A percentile compares a stretch with the other conserved stretches of the same genome.
phyloP scores from a whole-genome alignment of 345 rosid species.

The Combretum micranthum region DNA sequence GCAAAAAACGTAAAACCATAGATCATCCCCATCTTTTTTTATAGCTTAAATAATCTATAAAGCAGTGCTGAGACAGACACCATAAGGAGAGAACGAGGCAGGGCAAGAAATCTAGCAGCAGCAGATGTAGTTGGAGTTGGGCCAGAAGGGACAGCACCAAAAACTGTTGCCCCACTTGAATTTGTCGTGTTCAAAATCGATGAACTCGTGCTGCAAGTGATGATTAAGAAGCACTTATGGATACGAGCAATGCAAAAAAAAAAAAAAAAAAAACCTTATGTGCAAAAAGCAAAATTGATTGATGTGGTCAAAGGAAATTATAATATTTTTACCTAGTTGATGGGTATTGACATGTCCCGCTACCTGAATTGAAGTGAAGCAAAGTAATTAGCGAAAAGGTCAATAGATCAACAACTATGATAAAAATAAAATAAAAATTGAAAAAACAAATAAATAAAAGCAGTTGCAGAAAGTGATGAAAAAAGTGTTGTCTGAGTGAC shows the following conservation, averaged over 20 bases:
- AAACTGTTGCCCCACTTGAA: slow-evolving; percentile 54
- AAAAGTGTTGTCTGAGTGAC: too few relatives aligned
- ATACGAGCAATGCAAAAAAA: not conserved
- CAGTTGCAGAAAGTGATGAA: not conserved
- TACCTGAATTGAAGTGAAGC: slow-evolving; percentile 31
- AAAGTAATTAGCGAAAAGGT: not conserved
- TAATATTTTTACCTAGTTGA: slow-evolving; percentile 56
- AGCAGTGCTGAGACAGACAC: too few relatives aligned
- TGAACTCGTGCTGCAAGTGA: slow-evolving; percentile 49
- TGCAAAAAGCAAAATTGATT: too few relatives aligned
- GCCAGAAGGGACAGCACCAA: slow-evolving; percentile 47
- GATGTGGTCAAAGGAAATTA: not conserved
- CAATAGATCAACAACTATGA: not conserved
- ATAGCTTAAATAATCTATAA: too few relatives aligned
- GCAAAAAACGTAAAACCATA: too few relatives aligned
- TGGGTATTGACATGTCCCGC: slow-evolving; percentile 45
- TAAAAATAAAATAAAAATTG: not conserved
- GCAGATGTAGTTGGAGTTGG: slow-evolving; percentile 33
- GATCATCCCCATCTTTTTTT: too few relatives aligned
- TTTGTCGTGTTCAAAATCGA: slow-evolving; percentile 60
- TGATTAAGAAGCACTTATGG: not conserved
- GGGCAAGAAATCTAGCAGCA: slow-evolving; percentile 1
- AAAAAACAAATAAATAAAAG: too few relatives aligned
- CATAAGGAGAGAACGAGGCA: not conserved
- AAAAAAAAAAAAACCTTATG: not conserved